Evolutionary conservation across 768 basidiomycete species (phyloP).

Genomic region (Pilatotrama ljubarskyi): DNA sequence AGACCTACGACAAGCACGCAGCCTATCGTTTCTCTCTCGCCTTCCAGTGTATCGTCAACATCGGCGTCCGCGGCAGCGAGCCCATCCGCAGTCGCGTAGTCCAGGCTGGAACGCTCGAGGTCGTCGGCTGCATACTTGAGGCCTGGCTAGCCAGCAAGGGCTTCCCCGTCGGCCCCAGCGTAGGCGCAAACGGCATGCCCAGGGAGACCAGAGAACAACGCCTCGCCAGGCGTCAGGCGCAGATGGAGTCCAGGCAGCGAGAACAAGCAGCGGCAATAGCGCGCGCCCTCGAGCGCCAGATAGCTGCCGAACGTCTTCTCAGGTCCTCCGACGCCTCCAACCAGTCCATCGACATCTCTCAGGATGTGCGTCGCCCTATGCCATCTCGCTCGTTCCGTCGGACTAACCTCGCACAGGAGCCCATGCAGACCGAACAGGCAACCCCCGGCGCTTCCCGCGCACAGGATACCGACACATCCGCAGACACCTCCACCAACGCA

Average conservation of each 20-base stretch:
- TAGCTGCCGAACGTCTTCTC: conserved; percentile 24
- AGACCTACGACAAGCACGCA: conserved; percentile 75
- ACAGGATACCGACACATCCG: conserved; percentile 61
- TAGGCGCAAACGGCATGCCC: conserved; percentile 72
- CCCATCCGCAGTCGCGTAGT: conserved; percentile 89
- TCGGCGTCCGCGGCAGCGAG: conserved; percentile 94
- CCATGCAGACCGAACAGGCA: conserved; percentile 27
- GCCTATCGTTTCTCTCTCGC: conserved; percentile 90
- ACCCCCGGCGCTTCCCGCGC: conserved; percentile 34
- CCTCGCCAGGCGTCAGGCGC: conserved; percentile 57
- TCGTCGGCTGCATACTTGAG: conserved; percentile 91
- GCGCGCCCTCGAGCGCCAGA: conserved; percentile 56
- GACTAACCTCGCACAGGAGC: conserved; percentile 22
- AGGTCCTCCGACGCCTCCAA: background rate
- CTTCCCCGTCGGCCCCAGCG: conserved; percentile 80
- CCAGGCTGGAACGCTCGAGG: conserved; percentile 90
- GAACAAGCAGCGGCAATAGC: conserved; percentile 61
- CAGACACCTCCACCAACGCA: conserved; percentile 58
- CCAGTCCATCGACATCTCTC: background rate
- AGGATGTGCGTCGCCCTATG: conserved; percentile 11
- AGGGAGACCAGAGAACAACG: conserved; percentile 77
- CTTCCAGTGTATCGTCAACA: conserved; percentile 96
- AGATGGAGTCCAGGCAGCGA: conserved; percentile 55
- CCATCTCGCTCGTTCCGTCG: background rate
- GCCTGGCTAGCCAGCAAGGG: conserved; percentile 90